Evolutionary conservation across 2,329 filamentous ascomycete species (phyloP), one percentile per base, ranked within the genome.

Genomic region (Cercospora beticola): DNA sequence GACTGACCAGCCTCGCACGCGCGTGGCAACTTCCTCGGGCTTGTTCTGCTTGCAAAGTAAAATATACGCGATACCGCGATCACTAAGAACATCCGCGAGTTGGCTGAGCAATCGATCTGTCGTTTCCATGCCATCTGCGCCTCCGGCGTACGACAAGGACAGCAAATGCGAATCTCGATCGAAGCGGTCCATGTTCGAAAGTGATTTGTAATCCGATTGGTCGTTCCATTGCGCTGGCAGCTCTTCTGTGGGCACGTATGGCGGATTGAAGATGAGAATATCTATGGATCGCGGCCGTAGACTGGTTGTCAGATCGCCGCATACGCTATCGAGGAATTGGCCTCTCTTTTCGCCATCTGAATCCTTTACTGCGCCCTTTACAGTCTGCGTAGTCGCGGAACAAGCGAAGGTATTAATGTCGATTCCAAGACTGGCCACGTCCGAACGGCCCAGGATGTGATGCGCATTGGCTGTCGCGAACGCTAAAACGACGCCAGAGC

Each of bases 201-300:
- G 70, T 9, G 49, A 66, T 61, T 43, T 46, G 40, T 61, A 31
- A 46, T 60, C 65, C 6, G 26, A 54, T 33, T 67, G 54, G 56
- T 56, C 59, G 21, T 64, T 49, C 49, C 59, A 59, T 49, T 62
- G 62, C 8, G 71, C 54, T 1, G 94, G 94, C 68, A 96, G 81
- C 49, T 89, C 87, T 28, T 90, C 86, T 2, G 94, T 96, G 1
- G 95, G 95, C 14, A 99, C 95, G 78, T 99, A 99, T 0, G 95
- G 95, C 64, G 95, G 95, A 78, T 99, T 99, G 85, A 98, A 99
- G 30, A 99, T 86, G 70, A 99, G 85, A 10, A 99, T 86, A 77
- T 99, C 95, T 5, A 97, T 86, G 46, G 81, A 80, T 2, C 84
- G 83, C 0, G 82, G 77, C 7, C 86, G 85, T 49, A 96, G 81